Evolutionary conservation across 176 grass and related monocot species (phyloP).

Genomic region (Alloteropsis semialata): DNA sequence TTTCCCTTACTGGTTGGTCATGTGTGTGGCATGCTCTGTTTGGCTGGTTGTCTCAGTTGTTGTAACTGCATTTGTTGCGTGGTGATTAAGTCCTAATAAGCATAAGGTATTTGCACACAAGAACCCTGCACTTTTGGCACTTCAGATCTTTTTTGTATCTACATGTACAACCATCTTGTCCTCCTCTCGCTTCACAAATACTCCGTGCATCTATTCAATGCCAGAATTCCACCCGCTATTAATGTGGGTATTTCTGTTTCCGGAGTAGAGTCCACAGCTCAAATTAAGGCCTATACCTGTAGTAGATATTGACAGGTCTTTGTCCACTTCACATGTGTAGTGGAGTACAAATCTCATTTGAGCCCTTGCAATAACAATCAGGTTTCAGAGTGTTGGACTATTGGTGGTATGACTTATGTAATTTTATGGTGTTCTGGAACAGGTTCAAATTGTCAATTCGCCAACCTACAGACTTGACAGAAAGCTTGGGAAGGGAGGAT

Average conservation of each 20-base stretch:
- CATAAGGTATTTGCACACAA: not conserved
- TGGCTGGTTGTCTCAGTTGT: not conserved
- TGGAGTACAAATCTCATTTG: not conserved
- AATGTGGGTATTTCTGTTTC: too few relatives aligned
- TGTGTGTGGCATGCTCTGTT: not conserved
- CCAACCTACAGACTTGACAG: slow-evolving; percentile 76
- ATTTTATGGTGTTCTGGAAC: slow-evolving; percentile 33
- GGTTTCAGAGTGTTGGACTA: not conserved
- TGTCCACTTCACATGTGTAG: not conserved
- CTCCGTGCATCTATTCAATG: too few relatives aligned
- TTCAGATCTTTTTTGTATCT: not conserved
- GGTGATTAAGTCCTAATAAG: not conserved
- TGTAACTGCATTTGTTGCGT: not conserved
- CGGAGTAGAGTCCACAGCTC: too few relatives aligned
- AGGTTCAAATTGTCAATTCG: slow-evolving; percentile 82
- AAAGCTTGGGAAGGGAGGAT: slow-evolving; percentile 94
- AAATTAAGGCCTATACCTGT: not conserved
- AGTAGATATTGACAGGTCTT: not conserved
- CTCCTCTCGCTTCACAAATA: too few relatives aligned
- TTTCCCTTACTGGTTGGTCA: not conserved
- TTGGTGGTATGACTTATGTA: slow-evolving; percentile 8
- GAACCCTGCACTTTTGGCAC: not conserved
- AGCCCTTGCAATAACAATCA: not conserved
- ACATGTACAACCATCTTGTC: too few relatives aligned
- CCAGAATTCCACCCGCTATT: too few relatives aligned